Evolutionary conservation across 768 basidiomycete species (phyloP).

Genomic region (Hebeloma cylindrosporum): DNA sequence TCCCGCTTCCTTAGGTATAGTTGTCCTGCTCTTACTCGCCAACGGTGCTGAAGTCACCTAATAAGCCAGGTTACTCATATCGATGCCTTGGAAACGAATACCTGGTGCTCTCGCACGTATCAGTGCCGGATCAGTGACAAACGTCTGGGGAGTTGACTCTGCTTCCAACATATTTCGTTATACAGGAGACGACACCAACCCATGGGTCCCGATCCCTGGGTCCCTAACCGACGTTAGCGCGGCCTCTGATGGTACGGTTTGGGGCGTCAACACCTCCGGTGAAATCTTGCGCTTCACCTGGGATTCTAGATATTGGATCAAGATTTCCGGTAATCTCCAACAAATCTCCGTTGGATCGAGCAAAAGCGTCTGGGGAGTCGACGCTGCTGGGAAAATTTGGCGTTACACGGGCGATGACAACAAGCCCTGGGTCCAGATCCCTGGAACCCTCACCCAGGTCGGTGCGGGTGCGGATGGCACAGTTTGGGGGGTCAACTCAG

Average conservation of each 20-base stretch:
- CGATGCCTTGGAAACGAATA: slow-evolving; percentile 12
- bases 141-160: slow-evolving; percentile 13
- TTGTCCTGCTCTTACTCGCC: neutral
- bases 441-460: slow-evolving; percentile 5
- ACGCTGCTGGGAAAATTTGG: neutral
- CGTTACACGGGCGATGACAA: slow-evolving; percentile 8
- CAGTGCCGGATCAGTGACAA: slow-evolving; percentile 7
- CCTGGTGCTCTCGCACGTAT: slow-evolving; percentile 6
- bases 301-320: slow-evolving; percentile 8
- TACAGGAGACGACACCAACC: slow-evolving; percentile 11
- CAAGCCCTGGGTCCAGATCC: slow-evolving; percentile 10
- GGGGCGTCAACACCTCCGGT: slow-evolving; percentile 9
- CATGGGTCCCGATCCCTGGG: slow-evolving; percentile 6
- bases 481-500: slow-evolving; percentile 9
- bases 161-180: slow-evolving; percentile 6
- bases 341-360: slow-evolving; percentile 9
- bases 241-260: slow-evolving; percentile 12
- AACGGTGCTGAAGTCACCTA: neutral
- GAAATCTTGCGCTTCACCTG: slow-evolving; percentile 10
- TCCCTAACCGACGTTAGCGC: slow-evolving; percentile 10
- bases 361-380: slow-evolving; percentile 11
- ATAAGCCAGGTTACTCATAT: slow-evolving; percentile 2
- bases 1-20: neutral
- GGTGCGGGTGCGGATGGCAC: slow-evolving; percentile 10
- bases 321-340: slow-evolving; percentile 4